phyloP scores from a whole-genome alignment of 116 monocot genomes.

The Trichopus zeylanicus region DNA sequence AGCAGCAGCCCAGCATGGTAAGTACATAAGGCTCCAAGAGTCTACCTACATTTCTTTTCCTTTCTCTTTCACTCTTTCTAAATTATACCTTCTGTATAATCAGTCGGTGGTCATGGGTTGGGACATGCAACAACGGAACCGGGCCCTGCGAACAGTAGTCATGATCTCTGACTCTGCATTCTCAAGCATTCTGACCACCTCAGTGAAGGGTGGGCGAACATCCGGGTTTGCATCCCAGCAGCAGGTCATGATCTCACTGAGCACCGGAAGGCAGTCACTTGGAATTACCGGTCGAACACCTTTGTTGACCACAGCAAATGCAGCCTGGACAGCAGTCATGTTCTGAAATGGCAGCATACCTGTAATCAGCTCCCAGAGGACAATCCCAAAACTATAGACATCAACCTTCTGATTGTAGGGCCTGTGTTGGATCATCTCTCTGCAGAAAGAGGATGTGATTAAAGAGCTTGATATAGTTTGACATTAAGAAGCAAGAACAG shows the following conservation, averaged over 20 bases:
- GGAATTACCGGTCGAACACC: conserved; percentile 70
- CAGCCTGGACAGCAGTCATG: conserved; percentile 94
- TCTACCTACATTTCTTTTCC: not conserved
- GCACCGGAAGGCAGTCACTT: conserved; percentile 65
- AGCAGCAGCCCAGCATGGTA: not conserved
- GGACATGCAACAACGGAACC: conserved; percentile 85
- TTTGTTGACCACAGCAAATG: conserved; percentile 94
- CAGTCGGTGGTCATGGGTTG: conserved; percentile 78
- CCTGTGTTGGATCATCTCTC: conserved; percentile 98
- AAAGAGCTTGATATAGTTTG: not conserved
- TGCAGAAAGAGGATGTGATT: conserved; percentile 18
- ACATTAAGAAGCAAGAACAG: not conserved
- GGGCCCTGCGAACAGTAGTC: conserved; percentile 71
- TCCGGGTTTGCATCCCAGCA: conserved; percentile 92
- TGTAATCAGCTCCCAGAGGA: conserved; percentile 96
- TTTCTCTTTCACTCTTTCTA: conserved; percentile 1
- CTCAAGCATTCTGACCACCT: conserved; percentile 83
- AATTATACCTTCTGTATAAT: conserved; percentile 11
- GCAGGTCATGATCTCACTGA: conserved; percentile 75
- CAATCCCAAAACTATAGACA: conserved; percentile 95
- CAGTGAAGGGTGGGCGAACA: conserved; percentile 76
- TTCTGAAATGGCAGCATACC: conserved; percentile 90
- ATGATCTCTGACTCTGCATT: conserved; percentile 59
- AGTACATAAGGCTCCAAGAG: conserved; percentile 1
- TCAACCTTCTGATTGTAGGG: conserved; percentile 94